Evolutionary conservation across 1,139 yeast genomes (phyloP).

Genomic region (Cylindricascospora bacillispora): DNA sequence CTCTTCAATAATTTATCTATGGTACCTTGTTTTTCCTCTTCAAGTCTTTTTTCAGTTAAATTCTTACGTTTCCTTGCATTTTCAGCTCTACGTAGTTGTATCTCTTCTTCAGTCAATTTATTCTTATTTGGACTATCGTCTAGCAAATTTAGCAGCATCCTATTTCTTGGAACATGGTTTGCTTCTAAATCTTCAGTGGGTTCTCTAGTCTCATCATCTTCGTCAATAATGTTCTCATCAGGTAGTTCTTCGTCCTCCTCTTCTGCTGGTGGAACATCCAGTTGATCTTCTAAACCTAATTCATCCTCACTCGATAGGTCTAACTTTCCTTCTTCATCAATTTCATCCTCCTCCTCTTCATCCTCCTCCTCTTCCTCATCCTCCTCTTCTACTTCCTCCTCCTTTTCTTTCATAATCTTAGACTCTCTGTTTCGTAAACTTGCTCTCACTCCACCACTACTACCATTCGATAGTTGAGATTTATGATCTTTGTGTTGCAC

Average conservation of each 20-base stretch:
- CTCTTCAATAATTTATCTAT: conserved; percentile 73
- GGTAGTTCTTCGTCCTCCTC: conserved; percentile 5
- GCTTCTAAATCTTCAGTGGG: conserved; percentile 5
- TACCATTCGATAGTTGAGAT: no score
- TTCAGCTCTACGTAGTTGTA: conserved; percentile 71
- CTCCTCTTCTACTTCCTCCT: conserved; percentile 6
- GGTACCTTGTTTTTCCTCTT: conserved; percentile 88
- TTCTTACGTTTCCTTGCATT: conserved; percentile 82
- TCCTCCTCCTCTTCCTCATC: conserved; percentile 6
- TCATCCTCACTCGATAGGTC: conserved; percentile 5
- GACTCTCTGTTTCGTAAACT: neutral
- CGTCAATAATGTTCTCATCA: conserved; percentile 6
- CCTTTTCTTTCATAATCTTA: no score
- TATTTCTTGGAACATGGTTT: conserved; percentile 2
- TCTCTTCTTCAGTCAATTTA: conserved; percentile 66
- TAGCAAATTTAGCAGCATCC: conserved; percentile 17
- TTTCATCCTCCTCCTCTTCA: conserved; percentile 6
- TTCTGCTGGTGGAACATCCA: conserved; percentile 8
- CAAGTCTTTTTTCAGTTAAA: conserved; percentile 67
- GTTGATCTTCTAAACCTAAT: conserved; percentile 5
- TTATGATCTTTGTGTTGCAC: neutral
- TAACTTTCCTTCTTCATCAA: conserved; percentile 1
- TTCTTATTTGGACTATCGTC: conserved; percentile 18
- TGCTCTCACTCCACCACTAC: neutral
- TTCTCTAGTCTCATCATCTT: conserved; percentile 5